Evolutionary conservation across 192 early-diverging fungal species (phyloP).

Genomic region (Coemansia sp.): DNA sequence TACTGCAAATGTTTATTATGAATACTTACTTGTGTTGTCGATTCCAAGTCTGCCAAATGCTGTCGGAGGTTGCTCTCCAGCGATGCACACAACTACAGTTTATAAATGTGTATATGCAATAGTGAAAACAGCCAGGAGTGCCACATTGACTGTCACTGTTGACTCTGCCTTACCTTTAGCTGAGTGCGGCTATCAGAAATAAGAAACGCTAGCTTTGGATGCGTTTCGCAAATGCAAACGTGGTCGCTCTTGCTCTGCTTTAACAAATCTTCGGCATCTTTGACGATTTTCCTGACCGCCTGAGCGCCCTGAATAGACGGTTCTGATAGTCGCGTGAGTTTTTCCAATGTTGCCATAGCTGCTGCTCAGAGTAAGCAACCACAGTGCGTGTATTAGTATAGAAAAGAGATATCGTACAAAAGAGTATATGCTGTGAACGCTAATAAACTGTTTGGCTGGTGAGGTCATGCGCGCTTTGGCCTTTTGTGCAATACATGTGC

Average conservation of each 20-base stretch:
- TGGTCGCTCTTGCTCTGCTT: conserved; percentile 35
- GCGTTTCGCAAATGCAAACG: conserved; percentile 29
- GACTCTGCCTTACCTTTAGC: not conserved
- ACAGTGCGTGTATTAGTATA: not conserved
- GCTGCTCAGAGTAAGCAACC: not conserved
- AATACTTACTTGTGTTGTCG: conserved; percentile 7
- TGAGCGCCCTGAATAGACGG: conserved; percentile 51
- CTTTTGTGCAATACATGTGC: not conserved
- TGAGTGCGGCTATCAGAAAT: conserved; percentile 41
- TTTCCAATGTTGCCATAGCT: conserved; percentile 46
- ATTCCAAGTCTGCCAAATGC: conserved; percentile 30
- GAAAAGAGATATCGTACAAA: not conserved
- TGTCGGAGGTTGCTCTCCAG: conserved; percentile 20
- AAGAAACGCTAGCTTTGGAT: conserved; percentile 47
- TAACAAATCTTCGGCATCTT: conserved; percentile 21
- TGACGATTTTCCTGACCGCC: conserved; percentile 18
- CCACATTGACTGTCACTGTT: not conserved
- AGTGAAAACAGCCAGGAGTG: not conserved
- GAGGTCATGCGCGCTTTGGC: not conserved
- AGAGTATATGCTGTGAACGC: not conserved
- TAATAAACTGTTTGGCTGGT: too few species aligned
- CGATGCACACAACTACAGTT: conserved; percentile 18
- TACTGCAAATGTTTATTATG: not conserved
- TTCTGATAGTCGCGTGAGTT: conserved; percentile 47
- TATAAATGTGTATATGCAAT: not conserved